Conservation (phyloP, 129 eudicot species). For the Flaveria robusta region DNA sequence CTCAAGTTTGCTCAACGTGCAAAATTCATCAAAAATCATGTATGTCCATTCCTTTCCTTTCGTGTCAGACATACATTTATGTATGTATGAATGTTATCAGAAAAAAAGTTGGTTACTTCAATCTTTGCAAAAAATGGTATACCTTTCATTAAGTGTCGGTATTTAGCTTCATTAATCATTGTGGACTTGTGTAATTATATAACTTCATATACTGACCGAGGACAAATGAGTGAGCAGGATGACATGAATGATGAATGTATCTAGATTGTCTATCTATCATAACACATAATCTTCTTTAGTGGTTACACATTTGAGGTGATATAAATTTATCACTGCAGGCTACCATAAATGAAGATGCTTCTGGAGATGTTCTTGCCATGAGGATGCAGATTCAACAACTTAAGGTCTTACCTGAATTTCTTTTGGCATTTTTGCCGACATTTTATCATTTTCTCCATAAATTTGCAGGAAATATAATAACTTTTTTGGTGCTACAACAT, state of each 20-base stretch:
- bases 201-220: not conserved
- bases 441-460: not conserved
- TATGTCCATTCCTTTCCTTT: slow-evolving; percentile 38
- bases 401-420: slow-evolving; percentile 54
- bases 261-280: not conserved
- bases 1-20: slow-evolving; percentile 99
- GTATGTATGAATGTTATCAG: not conserved
- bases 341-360: slow-evolving; percentile 96
- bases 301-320: slow-evolving; percentile 1
- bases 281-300: slow-evolving; percentile 10
- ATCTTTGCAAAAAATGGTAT: not conserved
- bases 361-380: slow-evolving; percentile 99
- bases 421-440: slow-evolving; percentile 6
- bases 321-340: slow-evolving; percentile 51
- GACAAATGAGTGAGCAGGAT: not conserved
- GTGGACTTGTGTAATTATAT: not conserved
- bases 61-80: not conserved
- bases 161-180: not conserved
- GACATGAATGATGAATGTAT: not conserved
- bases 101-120: not conserved
- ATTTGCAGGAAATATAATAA: not conserved
- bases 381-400: slow-evolving; percentile 89
- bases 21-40: slow-evolving; percentile 93
- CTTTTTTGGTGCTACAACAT: not conserved
- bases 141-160: not conserved